Evolutionary conservation across 495 filamentous ascomycete genomes (phyloP), one percentile per base, ranked within the genome.

Genomic region (Emericellopsis terricola): DNA sequence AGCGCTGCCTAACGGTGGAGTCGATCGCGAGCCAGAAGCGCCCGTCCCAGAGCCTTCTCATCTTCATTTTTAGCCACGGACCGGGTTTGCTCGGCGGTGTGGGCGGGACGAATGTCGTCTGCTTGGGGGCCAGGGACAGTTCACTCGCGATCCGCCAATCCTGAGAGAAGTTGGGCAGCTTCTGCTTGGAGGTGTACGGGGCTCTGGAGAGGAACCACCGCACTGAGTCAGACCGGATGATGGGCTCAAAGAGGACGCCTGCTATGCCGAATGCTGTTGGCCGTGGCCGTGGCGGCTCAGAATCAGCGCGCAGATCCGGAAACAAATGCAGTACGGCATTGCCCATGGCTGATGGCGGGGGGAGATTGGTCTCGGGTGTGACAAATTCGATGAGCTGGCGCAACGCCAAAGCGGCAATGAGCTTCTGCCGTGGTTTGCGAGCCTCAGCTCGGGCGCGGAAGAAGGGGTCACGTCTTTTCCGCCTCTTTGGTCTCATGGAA

Each of bases 11-110:
- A 1, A 61, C 41, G 11, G 44, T 48, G 40, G 64, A 59, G 11
- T 46, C 41, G 8, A 83, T 27, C 3, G 73, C 67, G 23, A 92
- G 55, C 87, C 87, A 96, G 57, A 68, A 93, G 7, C 87, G 68
- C 8, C 76, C 68, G 48, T 96, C 87, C 68, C 73, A 94, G 1
- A 89, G 57, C 2, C 42, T 41, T 65, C 64, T 73, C 0, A 38
- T 19, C n/a, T 43, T 48, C 57, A 53, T 51, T 3, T 46, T 19
- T n/a, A 4, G 40, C 31, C 33, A 32, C 3, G 19, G 14, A n/a
- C 26, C 11, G 23, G 23, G 40, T 9, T 31, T 16, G 10, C 20
- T 18, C 15, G 37, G 23, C 29, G 17, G 41, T 2, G 41, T 18
- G 37, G 32, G 13, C 4, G 31, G 29, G 10, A 33, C 11, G 20